A percentile compares a stretch with the other conserved stretches of the same genome.
Conservation (phyloP, 2,329 filamentous ascomycete genomes). For the Xylaria multiplex region DNA sequence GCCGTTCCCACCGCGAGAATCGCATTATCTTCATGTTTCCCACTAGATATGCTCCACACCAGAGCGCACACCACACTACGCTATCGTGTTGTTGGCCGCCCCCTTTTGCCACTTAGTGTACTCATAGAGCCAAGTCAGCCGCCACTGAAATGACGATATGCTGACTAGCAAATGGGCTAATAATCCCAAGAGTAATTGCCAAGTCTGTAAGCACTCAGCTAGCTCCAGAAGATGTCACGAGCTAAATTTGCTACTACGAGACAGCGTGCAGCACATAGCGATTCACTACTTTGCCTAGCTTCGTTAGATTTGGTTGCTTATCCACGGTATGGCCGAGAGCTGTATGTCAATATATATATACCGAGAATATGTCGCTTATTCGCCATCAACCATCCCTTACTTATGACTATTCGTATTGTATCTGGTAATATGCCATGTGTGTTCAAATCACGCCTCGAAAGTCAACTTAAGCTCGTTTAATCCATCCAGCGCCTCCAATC, state of each 20-base stretch:
- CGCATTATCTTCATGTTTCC: constrained; percentile 4
- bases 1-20: constrained; percentile 8
- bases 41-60: constrained; percentile 11
- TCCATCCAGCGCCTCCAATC: neutral
- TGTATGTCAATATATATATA: neutral
- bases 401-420: neutral
- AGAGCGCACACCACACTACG: neutral
- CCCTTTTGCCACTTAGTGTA: constrained; percentile 11
- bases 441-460: neutral
- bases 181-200: constrained; percentile 29
- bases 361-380: neutral
- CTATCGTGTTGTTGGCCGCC: constrained; percentile 7
- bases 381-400: neutral
- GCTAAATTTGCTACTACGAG: constrained; percentile 2
- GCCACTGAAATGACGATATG: constrained; percentile 16
- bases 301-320: too few relatives aligned
- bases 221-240: constrained; percentile 7
- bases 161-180: constrained; percentile 27
- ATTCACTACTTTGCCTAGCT: neutral
- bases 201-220: constrained; percentile 26
- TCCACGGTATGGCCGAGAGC: neutral
- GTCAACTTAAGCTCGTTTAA: neutral
- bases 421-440: neutral
- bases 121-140: constrained; percentile 20
- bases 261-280: neutral